Conservation (phyloP, 169 alveolate species). For the Plasmodium cynomolgi region DNA sequence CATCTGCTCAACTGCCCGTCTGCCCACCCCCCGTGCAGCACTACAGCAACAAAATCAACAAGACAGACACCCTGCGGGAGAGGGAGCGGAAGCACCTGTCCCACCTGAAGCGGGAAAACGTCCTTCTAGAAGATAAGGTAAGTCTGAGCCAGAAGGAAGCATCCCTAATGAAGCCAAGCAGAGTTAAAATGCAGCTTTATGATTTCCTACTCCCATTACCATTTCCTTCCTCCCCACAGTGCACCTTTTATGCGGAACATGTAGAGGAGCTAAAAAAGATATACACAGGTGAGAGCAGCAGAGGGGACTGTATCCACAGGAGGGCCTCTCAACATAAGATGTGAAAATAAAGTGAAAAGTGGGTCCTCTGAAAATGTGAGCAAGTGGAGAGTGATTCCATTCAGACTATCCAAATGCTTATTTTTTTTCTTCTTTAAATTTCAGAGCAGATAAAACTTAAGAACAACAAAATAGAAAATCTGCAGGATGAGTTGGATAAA, state of each 20-base stretch:
- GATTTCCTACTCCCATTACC: background rate
- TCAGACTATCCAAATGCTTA: background rate
- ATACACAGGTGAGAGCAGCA: constrained; percentile 33
- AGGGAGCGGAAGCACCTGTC: constrained; percentile 21
- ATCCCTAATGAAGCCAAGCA: background rate
- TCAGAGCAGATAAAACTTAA: constrained; percentile 45
- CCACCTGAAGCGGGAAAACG: constrained; percentile 27
- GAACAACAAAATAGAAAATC: constrained; percentile 31
- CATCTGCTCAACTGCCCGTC: background rate
- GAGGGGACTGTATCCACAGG: background rate
- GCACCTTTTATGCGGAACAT: constrained; percentile 70
- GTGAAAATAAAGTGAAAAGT: background rate
- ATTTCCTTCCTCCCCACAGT: constrained; percentile 8
- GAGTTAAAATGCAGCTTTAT: background rate
- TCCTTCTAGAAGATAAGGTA: constrained; percentile 64
- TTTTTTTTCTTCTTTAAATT: background rate
- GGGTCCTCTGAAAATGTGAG: background rate
- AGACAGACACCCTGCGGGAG: constrained; percentile 6
- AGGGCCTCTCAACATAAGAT: no score
- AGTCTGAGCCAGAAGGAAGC: background rate
- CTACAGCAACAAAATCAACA: constrained; percentile 35
- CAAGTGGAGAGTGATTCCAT: background rate
- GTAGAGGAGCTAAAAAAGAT: constrained; percentile 57
- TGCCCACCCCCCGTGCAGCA: constrained; percentile 5
- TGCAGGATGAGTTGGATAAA: constrained; percentile 34